phyloP scores from a whole-genome alignment of 768 basidiomycete genomes.

The Serendipita sp. region DNA sequence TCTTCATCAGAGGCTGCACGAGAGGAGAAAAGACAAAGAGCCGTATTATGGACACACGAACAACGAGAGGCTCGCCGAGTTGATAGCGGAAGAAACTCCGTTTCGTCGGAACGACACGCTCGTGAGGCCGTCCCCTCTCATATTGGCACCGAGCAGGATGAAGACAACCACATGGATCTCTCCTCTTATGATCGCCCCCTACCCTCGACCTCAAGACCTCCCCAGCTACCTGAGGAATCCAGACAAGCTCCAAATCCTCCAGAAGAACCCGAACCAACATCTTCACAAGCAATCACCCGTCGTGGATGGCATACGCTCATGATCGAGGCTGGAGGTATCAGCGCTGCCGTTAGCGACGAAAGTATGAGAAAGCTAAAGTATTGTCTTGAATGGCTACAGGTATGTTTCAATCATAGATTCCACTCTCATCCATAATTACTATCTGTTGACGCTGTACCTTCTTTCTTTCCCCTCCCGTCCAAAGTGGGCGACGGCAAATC shows the following conservation, averaged over 20 bases:
- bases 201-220: not conserved
- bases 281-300: slow-evolving; percentile 33
- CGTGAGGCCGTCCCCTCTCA: not conserved
- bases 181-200: not conserved
- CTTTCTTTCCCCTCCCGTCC: not conserved
- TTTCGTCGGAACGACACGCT: not conserved
- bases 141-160: not conserved
- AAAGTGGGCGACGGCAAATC: slow-evolving; percentile 74
- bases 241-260: not conserved
- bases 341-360: slow-evolving; percentile 81
- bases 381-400: slow-evolving; percentile 78
- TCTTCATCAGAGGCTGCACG: not conserved
- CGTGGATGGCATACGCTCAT: slow-evolving; percentile 74
- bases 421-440: not conserved
- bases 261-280: not conserved
- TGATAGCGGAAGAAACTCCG: slow-evolving; percentile 3
- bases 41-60: not conserved
- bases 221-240: not conserved
- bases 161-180: not conserved
- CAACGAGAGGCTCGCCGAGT: not conserved
- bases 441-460: not conserved
- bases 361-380: slow-evolving; percentile 76
- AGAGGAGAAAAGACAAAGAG: not conserved
- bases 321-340: slow-evolving; percentile 72
- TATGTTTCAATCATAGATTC: slow-evolving; percentile 20